phyloP scores from a whole-genome alignment of 2,329 filamentous ascomycete species.

The Alternaria dauci region DNA sequence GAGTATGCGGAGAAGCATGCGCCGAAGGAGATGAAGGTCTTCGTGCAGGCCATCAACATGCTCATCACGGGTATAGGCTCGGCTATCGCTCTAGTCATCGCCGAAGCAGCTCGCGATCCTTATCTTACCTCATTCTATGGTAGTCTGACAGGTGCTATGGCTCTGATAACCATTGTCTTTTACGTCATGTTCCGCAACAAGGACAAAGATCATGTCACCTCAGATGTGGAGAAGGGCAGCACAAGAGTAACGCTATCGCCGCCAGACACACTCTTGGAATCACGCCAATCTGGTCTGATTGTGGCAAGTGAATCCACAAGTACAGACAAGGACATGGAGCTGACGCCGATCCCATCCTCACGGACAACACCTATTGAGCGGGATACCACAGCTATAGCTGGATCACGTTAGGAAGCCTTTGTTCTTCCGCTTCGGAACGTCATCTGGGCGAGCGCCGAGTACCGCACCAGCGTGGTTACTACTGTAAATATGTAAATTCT shows the following conservation, averaged over 20 bases:
- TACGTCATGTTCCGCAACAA: constrained; percentile 36
- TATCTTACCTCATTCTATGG: constrained; percentile 41
- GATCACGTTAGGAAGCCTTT: neutral
- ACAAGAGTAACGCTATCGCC: neutral
- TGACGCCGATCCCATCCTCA: neutral
- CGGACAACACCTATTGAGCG: neutral
- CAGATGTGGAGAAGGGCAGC: neutral
- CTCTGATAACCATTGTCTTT: constrained; percentile 33
- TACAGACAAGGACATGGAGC: neutral
- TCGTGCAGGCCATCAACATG: constrained; percentile 49
- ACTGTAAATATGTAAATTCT: neutral
- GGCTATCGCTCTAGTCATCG: constrained; percentile 41
- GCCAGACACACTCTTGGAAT: neutral
- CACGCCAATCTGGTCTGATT: neutral
- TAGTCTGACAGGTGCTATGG: constrained; percentile 34
- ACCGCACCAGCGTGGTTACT: neutral
- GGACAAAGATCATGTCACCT: constrained; percentile 12
- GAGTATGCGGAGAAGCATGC: constrained; percentile 57
- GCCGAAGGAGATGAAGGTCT: constrained; percentile 53
- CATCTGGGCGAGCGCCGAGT: neutral
- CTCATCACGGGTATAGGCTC: constrained; percentile 46
- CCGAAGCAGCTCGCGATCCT: constrained; percentile 43
- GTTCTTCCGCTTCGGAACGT: neutral
- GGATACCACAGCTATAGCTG: neutral
- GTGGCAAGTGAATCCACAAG: neutral